Conservation (phyloP, 192 early-diverging fungal genomes). For the Backusella tarrabulga region DNA sequence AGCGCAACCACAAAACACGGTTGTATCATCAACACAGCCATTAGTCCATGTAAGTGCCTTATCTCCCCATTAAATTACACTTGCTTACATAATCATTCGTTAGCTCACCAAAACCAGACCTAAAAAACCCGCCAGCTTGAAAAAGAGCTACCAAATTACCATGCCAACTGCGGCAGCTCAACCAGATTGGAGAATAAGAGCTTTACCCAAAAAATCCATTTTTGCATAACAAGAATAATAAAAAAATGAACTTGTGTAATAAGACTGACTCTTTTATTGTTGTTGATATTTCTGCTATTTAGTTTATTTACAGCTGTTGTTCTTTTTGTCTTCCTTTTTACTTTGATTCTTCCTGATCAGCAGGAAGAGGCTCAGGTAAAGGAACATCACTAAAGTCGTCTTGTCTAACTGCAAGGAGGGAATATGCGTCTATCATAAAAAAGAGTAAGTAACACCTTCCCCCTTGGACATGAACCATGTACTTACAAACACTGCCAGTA, state of each 20-base stretch:
- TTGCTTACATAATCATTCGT: not conserved
- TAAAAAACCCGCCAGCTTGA: slow-evolving; percentile 1
- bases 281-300: not conserved
- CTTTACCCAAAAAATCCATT: slow-evolving; percentile 1
- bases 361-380: slow-evolving; percentile 45
- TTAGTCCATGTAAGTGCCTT: slow-evolving; percentile 2
- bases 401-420: slow-evolving; percentile 70
- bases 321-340: not conserved
- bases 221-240: not conserved
- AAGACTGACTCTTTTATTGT: not conserved
- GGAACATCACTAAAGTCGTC: slow-evolving; percentile 77
- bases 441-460: not conserved
- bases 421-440: slow-evolving; percentile 57
- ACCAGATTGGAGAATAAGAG: slow-evolving; percentile 16
- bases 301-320: not conserved
- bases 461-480: not conserved
- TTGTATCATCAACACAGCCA: not conserved
- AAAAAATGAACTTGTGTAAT: not conserved
- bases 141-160: not conserved
- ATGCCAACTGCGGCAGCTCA: slow-evolving; percentile 10
- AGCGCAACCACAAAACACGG: not conserved
- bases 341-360: slow-evolving; percentile 19
- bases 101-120: slow-evolving; percentile 1
- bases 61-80: not conserved
- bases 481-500: slow-evolving; percentile 53